phyloP scores from a whole-genome alignment of 2,329 filamentous ascomycete genomes.

The Exophiala spinifera region DNA sequence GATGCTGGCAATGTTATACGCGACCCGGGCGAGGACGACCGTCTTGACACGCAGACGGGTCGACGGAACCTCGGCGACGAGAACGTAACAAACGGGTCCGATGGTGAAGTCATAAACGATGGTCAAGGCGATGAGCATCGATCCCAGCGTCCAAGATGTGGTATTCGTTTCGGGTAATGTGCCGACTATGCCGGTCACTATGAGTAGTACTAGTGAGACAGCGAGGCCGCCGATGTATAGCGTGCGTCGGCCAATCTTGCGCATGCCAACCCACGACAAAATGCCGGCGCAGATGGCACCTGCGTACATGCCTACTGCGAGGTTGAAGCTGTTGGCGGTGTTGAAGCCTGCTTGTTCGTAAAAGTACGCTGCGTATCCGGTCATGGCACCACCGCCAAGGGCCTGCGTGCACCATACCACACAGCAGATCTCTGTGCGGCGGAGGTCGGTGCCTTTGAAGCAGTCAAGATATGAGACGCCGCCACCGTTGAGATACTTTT shows the following conservation, averaged over 20 bases:
- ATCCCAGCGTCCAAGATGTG: slow-evolving; percentile 36
- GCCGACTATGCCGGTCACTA: slow-evolving; percentile 36
- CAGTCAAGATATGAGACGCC: slow-evolving; percentile 38
- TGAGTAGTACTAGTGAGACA: slow-evolving; percentile 32
- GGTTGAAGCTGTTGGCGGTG: slow-evolving; percentile 38
- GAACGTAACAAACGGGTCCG: slow-evolving; percentile 52
- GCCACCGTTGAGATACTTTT: slow-evolving; percentile 30
- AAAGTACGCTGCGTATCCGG: slow-evolving; percentile 35
- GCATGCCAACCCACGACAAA: slow-evolving; percentile 35
- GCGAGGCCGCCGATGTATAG: slow-evolving; percentile 37
- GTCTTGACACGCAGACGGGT: slow-evolving; percentile 53
- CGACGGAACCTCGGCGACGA: slow-evolving; percentile 54
- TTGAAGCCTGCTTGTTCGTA: slow-evolving; percentile 37
- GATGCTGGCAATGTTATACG: slow-evolving; percentile 51
- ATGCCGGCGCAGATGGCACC: slow-evolving; percentile 34
- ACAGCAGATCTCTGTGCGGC: slow-evolving; percentile 37
- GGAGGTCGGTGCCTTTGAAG: slow-evolving; percentile 36
- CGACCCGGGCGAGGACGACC: slow-evolving; percentile 49
- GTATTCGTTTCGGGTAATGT: slow-evolving; percentile 37
- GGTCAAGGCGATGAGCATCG: slow-evolving; percentile 50
- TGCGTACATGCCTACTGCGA: slow-evolving; percentile 39
- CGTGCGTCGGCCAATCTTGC: slow-evolving; percentile 35
- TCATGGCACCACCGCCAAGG: slow-evolving; percentile 34
- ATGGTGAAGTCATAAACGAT: slow-evolving; percentile 55
- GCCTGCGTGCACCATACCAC: slow-evolving; percentile 34